Evolutionary conservation across 2,329 filamentous ascomycete species (phyloP).

Genomic region (Ilyonectria sp.): DNA sequence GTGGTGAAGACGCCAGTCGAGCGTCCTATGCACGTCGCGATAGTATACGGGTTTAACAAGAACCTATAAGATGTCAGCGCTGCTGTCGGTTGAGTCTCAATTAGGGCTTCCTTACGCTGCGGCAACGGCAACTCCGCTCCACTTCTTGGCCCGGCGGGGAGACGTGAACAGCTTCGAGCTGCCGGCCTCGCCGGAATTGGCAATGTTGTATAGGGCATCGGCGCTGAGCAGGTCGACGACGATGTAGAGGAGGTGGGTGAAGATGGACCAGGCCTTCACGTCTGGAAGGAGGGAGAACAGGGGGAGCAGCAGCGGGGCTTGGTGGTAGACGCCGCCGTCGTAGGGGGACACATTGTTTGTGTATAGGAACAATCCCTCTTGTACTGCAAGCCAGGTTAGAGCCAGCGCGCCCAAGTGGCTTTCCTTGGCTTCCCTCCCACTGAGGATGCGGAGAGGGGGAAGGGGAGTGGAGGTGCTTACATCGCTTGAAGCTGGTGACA

Average conservation of each 20-base stretch:
- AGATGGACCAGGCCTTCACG: slow-evolving; percentile 75
- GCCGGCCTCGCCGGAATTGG: slow-evolving; percentile 83
- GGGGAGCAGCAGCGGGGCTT: slow-evolving; percentile 91
- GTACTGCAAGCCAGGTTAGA: slow-evolving; percentile 54
- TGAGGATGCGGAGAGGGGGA: not conserved
- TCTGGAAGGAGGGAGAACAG: slow-evolving; percentile 91
- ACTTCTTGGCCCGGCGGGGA: slow-evolving; percentile 80
- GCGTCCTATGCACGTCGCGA: slow-evolving; percentile 90
- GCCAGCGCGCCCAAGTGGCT: not conserved
- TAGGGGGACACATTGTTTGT: slow-evolving; percentile 97
- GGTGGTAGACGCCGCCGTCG: slow-evolving; percentile 87
- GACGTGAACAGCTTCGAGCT: slow-evolving; percentile 85
- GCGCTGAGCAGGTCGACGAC: slow-evolving; percentile 87
- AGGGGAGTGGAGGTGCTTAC: slow-evolving; percentile 66
- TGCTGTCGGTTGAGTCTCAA: not conserved
- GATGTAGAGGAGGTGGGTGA: slow-evolving; percentile 86
- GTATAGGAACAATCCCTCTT: slow-evolving; percentile 97
- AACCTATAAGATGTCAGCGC: slow-evolving; percentile 70
- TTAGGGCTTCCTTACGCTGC: slow-evolving; percentile 73
- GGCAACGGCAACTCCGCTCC: slow-evolving; percentile 82
- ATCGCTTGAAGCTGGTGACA: slow-evolving; percentile 97
- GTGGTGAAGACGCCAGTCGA: slow-evolving; percentile 92
- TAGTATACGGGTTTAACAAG: slow-evolving; percentile 94
- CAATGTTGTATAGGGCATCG: slow-evolving; percentile 82
- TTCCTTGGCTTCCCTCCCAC: not conserved